Base-by-base conservation (phyloP, 2,329 filamentous ascomycete species). In the Dactylellina sp. region DNA sequence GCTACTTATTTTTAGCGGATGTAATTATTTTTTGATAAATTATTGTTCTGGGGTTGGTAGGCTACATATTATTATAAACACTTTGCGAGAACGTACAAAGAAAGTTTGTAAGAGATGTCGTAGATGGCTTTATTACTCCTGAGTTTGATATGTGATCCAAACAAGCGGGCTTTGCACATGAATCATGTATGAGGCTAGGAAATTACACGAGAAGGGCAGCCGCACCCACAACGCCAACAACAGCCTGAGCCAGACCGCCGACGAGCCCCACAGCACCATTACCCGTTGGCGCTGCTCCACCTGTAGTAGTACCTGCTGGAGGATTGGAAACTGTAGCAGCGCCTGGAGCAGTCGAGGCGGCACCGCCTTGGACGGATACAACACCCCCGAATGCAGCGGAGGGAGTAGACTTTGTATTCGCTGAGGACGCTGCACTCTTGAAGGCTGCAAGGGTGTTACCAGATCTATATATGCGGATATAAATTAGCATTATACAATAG, bases 381-480 rank as follows among this genome's bases (percentile, higher is more conserved):
- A 71, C 49, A 18, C 65, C 65, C 7, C 65, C 65, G n/a, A 24
- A 71, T 57, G 57, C 39, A n/a, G 28, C 52, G 1, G 47, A 55
- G 2, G 65, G 65, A 2, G 22, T 56, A 14, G 57, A 56, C 24
- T 44, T 40, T 7, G 47, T 55, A 12, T 53, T 44, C 9, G 65
- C 65, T 7, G 52, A 40, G 2, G 32, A 35, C 5, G 68, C 59
- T 1, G 68, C 60, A 11, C 20, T 60, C 22, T 72, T 64, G 40
- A 53, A 72, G 5, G 68, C 52, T 20, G 60, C 68, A n/a, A 72
- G 68, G n/a, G 59, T 72, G 24, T 72, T 72, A 22, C 68, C 68
- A 16, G 52, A 44, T 14, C 60, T 65, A 37, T 22, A 32, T 5
- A 32, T 5, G 28, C 28, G 11, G 12, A 46, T n/a, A n/a, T 2